Evolutionary conservation across 2,329 filamentous ascomycete species (phyloP), one percentile per base, ranked within the genome.

Genomic region (Epichloe hybrida): DNA sequence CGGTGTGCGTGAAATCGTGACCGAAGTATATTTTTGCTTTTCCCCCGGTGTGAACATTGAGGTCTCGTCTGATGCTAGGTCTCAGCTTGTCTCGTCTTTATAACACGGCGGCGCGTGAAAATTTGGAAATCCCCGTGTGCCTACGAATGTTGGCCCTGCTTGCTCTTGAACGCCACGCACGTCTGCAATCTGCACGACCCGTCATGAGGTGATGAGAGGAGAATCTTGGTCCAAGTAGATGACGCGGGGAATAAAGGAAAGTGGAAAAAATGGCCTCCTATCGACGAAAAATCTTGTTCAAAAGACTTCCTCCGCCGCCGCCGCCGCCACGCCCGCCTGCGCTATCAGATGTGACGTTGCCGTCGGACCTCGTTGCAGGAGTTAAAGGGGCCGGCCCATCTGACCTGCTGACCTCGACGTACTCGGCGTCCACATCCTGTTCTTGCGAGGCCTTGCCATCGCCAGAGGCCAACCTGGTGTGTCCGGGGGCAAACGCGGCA

Each of bases 281-380:
- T 50, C 63, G 60, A 48, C 65, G 58, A 43, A 68, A 66, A 55
- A 68, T 63, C 58, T 68, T 68, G 40, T 61, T 65, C 20, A 69
- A 58, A 47, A 68, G 53, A 21, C 62, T 59, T 15, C 61, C 23
- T 3, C 23, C 23, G 27, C 64, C 60, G 15, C 61, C 61, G 13
- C 62, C 61, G 12, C 63, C 61, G 34, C 64, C 61, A 20, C 56
- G 55, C 40, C 59, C 56, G 20, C 58, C 53, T 51, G 51, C 43
- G 40, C 57, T 58, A 31, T 59, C 59, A 21, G 46, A 41, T 9
- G 50, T 43, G 45, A 31, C 58, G 57, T 36, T 57, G 54, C 7
- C 51, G 13, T 45, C 48, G 9, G 20, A 27, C 11, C 3, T 37
- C 35, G 39, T 15, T 41, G 17, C 15, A 17, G 38, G 35, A 20